Base-by-base conservation (phyloP, 2,329 filamentous ascomycete species). In the Colletotrichum tabaci region DNA sequence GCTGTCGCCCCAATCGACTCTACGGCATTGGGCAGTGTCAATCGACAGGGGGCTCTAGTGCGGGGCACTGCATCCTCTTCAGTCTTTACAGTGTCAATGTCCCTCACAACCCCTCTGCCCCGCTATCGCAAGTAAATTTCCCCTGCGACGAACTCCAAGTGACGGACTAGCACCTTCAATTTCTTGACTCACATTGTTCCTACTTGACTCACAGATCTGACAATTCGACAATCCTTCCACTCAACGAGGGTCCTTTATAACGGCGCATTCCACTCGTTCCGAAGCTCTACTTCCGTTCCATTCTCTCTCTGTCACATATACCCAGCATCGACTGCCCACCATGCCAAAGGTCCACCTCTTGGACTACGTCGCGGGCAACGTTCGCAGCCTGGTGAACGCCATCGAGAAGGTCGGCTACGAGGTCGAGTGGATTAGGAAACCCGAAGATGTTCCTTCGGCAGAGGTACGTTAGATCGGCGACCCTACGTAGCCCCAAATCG, bases 401-500 rank as follows among this genome's bases (percentile, higher is more conserved):
- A 97, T 99, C 79, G 96, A 99, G 82, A 97, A 96, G 83, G 89
- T 96, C 71, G 96, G 96, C 73, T 98, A 96, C 81, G 89, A 93
- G 55, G 94, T 99, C 57, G 93, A 96, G 85, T 98, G 96, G 96
- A 88, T 99, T 76, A 92, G 88, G 77, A 91, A 91, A 44, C 96
- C 96, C 5, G 91, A 93, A 76, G 95, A 98, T 82, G 90, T 99
- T 66, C 85, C 90, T 73, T 91, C 92, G 77, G 96, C 96, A 75
- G 94, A 98, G 84, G 95, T 97, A 86, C 77, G 86, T 79, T 35
- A 9, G 35, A 23, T n/a, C 52, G 3, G 10, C 47, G 9, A 16
- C 6, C 26, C 18, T 38, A 2, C 35, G 4, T 16, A 23, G 12
- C 10, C 16, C 18, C 47, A 21, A 12, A 8, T 52, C 26, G 13